Conservation (phyloP, 2,329 filamentous ascomycete genomes). For the Kalaharituber pfeilii region DNA sequence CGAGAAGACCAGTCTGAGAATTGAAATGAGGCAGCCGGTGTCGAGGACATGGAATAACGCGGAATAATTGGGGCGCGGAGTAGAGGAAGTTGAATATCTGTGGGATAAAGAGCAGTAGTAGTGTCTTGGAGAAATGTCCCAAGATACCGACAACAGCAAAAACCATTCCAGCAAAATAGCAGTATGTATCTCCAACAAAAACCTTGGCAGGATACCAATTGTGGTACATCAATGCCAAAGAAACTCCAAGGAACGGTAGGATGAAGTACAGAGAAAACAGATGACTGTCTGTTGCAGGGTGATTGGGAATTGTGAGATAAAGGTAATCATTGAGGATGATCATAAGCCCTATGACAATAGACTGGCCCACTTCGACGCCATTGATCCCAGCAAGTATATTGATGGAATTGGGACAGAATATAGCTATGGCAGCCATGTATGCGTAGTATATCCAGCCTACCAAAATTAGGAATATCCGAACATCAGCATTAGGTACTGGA, state of each 20-base stretch:
- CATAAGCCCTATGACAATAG: conserved; percentile 69
- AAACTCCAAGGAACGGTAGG: conserved; percentile 85
- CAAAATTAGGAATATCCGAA: too few relatives aligned
- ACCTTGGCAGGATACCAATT: conserved; percentile 94
- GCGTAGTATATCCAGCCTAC: conserved; percentile 49
- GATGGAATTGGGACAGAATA: conserved; percentile 97
- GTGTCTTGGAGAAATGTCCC: conserved; percentile 94
- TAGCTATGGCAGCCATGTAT: conserved; percentile 92
- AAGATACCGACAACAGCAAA: conserved; percentile 94
- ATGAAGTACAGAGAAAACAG: conserved; percentile 91
- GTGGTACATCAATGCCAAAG: conserved; percentile 65
- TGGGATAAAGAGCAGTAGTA: conserved; percentile 75
- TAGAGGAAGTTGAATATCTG: conserved; percentile 97
- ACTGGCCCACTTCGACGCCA: conserved; percentile 90
- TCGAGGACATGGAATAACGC: conserved; percentile 75
- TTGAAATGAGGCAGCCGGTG: conserved; percentile 86
- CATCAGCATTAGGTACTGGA: conserved; percentile 51
- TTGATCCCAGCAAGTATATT: conserved; percentile 99
- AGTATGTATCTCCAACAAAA: conserved; percentile 97
- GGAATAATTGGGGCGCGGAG: conserved; percentile 79
- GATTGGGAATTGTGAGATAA: conserved; percentile 67
- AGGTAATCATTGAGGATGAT: conserved; percentile 74
- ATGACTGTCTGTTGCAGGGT: conserved; percentile 89
- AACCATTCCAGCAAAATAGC: conserved; percentile 98
- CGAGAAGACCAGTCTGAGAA: conserved; percentile 62